Conservation (phyloP, 1,284 basidiomycete genomes). For the Psilocybe mexicana region DNA sequence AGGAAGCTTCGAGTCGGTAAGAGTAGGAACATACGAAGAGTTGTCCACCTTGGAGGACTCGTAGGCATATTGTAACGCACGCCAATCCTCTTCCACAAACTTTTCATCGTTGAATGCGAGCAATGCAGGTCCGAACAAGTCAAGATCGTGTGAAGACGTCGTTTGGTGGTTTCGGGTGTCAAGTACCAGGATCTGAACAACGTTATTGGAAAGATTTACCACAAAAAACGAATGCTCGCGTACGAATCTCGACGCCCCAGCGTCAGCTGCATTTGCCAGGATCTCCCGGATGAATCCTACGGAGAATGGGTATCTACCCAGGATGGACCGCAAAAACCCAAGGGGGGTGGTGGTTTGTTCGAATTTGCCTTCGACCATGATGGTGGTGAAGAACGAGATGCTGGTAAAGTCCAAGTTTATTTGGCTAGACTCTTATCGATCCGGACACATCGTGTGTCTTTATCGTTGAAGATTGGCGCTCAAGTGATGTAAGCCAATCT, state of each 20-base stretch:
- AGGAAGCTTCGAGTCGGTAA: not conserved
- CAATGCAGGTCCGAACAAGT: conserved; percentile 44
- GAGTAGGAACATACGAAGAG: conserved; percentile 34
- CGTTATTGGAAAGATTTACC: not conserved
- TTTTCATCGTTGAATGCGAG: conserved; percentile 46
- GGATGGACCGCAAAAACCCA: conserved; percentile 33
- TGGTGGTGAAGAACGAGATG: not conserved
- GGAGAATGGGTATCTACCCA: conserved; percentile 44
- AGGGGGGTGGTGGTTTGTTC: conserved; percentile 21
- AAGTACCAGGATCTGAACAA: conserved; percentile 41
- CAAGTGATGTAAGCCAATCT: not conserved
- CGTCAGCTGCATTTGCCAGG: conserved; percentile 52
- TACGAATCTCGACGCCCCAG: conserved; percentile 39
- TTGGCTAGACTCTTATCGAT: conserved; percentile 11
- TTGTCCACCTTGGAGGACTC: conserved; percentile 47
- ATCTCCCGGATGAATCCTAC: conserved; percentile 46
- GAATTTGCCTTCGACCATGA: conserved; percentile 14
- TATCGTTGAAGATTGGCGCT: conserved; percentile 6
- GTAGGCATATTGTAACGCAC: conserved; percentile 43
- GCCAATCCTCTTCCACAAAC: conserved; percentile 45
- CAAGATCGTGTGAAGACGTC: conserved; percentile 27
- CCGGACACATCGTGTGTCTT: conserved; percentile 8
- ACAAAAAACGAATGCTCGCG: conserved; percentile 1
- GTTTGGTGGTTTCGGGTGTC: conserved; percentile 36
- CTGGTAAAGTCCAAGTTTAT: not conserved